Percentiles rank a stretch among this genome's conserved stretches.
Conservation (phyloP, 371 early-diverging fungal genomes). For the Actinomortierella ambigua region DNA sequence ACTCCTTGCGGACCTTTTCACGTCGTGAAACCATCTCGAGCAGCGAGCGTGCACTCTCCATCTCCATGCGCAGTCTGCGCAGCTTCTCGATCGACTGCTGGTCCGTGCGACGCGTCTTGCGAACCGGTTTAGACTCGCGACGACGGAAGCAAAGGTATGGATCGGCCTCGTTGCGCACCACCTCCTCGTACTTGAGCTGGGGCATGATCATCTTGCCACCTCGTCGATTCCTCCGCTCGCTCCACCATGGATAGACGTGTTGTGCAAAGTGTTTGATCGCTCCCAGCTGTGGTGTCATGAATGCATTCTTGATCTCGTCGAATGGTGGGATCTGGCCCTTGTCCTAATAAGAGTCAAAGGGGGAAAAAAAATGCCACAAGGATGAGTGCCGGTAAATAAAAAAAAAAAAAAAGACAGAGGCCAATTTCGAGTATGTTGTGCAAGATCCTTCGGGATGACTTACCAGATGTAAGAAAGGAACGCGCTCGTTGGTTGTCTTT, state of each 20-base stretch:
- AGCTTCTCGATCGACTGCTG: constrained; percentile 84
- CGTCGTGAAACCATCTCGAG: constrained; percentile 83
- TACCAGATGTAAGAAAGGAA: constrained; percentile 63
- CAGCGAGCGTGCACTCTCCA: constrained; percentile 76
- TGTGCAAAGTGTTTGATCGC: constrained; percentile 21
- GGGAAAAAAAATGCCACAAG: neutral
- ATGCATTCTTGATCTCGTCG: constrained; percentile 45
- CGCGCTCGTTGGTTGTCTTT: constrained; percentile 55
- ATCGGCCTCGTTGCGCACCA: constrained; percentile 75
- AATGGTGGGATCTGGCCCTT: constrained; percentile 52
- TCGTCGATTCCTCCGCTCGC: constrained; percentile 49
- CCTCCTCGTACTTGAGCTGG: constrained; percentile 69
- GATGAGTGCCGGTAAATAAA: neutral
- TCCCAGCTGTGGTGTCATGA: constrained; percentile 28
- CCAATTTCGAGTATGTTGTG: too few relatives aligned
- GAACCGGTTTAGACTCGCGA: constrained; percentile 85
- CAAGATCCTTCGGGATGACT: too few relatives aligned
- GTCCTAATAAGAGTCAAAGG: constrained; percentile 37
- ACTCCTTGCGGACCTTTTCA: constrained; percentile 76
- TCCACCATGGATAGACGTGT: constrained; percentile 52
- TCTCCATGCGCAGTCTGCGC: constrained; percentile 78
- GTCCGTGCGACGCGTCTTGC: constrained; percentile 93
- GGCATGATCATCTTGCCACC: constrained; percentile 67
- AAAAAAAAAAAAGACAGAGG: neutral
- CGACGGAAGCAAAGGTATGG: constrained; percentile 98